A percentile compares a stretch with the other conserved stretches of the same genome.
These are phyloP conservation scores for Petunia hybrid DNA, from an alignment of 305 asterid species.

Conservation along the genomic window DNA sequence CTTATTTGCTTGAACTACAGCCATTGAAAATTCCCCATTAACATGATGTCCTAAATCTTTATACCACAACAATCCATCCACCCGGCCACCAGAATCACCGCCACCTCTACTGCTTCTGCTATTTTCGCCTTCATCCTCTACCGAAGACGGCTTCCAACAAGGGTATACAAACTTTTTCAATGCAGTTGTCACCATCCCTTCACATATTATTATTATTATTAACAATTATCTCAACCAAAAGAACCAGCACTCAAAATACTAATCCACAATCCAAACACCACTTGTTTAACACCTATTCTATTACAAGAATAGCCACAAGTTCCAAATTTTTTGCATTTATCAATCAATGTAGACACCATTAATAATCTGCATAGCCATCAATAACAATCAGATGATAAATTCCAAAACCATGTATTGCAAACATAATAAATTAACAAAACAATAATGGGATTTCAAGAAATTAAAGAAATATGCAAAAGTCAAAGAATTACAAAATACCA, in stretches of 20 bases:
- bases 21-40: slow-evolving; percentile 72
- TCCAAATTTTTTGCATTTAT: not conserved
- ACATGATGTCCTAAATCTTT: slow-evolving; percentile 61
- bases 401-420: too few species aligned
- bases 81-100: slow-evolving; percentile 19
- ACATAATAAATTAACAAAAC: too few species aligned
- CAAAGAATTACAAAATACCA: too few species aligned
- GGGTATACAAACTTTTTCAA: slow-evolving; percentile 35
- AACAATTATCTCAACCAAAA: not conserved
- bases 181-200: slow-evolving; percentile 34
- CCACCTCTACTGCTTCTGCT: slow-evolving; percentile 23
- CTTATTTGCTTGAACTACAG: slow-evolving; percentile 29
- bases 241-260: not conserved
- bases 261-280: not conserved
- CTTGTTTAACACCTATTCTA: not conserved
- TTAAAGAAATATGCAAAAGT: too few species aligned
- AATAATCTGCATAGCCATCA: not conserved
- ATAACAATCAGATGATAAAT: too few species aligned
- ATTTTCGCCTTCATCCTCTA: slow-evolving; percentile 22
- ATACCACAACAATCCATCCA: slow-evolving; percentile 49
- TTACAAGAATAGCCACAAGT: not conserved
- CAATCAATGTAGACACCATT: slow-evolving; percentile 10
- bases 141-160: slow-evolving; percentile 34
- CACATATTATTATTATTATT: not conserved
- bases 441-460: too few species aligned